phyloP scores from a whole-genome alignment of 106 monocot species.

The Dendrobium chrysotoxum region DNA sequence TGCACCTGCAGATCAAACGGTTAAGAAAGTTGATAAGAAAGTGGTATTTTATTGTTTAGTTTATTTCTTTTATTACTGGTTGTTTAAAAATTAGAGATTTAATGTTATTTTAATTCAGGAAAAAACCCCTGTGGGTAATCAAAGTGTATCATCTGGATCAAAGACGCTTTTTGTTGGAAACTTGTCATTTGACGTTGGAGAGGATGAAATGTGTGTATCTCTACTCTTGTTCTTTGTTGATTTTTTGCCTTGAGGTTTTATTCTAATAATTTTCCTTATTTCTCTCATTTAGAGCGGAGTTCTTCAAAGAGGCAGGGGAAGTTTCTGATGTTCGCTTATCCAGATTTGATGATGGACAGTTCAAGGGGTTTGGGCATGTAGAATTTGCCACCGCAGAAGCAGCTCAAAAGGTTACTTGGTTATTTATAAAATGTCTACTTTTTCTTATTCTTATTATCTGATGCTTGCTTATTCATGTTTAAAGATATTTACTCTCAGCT shows the following conservation, averaged over 20 bases:
- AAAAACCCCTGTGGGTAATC: conserved; percentile 44
- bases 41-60: conserved; percentile 14
- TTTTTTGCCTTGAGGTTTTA: neutral
- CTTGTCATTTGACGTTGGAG: conserved; percentile 32
- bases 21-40: conserved; percentile 18
- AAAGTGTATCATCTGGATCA: conserved; percentile 25
- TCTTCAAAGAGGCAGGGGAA: conserved; percentile 76
- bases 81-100: neutral
- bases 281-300: conserved; percentile 42
- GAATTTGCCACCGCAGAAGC: conserved; percentile 68
- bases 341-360: conserved; percentile 44
- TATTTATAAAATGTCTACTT: neutral
- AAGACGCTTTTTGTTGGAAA: conserved; percentile 82
- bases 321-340: conserved; percentile 64
- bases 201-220: conserved; percentile 60
- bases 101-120: conserved; percentile 24
- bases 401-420: conserved; percentile 42
- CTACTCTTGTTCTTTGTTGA: neutral
- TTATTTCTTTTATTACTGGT: neutral
- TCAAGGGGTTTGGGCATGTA: conserved; percentile 81
- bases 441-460: neutral
- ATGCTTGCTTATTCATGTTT: neutral
- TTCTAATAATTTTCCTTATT: neutral
- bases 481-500: neutral
- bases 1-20: neutral